These are phyloP conservation scores for Oropetium thomaeum DNA, from an alignment of 176 grass and related monocot species.

Conservation along the genomic window DNA sequence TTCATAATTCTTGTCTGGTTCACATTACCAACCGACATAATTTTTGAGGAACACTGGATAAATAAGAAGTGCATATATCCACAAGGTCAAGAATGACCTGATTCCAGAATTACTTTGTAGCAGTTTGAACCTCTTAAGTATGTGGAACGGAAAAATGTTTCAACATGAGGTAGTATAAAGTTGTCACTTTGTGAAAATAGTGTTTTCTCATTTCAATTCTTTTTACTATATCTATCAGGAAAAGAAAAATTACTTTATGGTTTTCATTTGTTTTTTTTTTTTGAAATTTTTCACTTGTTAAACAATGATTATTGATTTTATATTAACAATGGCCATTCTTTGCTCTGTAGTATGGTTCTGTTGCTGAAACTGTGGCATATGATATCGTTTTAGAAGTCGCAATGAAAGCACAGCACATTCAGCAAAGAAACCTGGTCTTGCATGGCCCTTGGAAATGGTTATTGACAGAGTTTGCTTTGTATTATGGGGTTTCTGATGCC, in stretches of 20 bases:
- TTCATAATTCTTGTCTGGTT: background rate
- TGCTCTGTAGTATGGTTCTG: slow-evolving; percentile 76
- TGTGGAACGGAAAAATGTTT: background rate
- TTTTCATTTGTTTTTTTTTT: too few relatives aligned
- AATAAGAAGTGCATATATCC: background rate
- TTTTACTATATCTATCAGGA: background rate
- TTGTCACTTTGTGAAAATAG: background rate
- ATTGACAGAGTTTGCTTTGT: slow-evolving; percentile 86
- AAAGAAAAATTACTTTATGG: background rate
- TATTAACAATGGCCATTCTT: slow-evolving; percentile 37
- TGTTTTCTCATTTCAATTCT: background rate
- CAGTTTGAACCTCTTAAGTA: background rate
- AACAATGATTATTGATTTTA: slow-evolving; percentile 1
- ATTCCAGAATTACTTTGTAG: background rate
- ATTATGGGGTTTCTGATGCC: slow-evolving; percentile 95
- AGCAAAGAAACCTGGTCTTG: slow-evolving; percentile 74
- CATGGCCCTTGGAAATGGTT: slow-evolving; percentile 97
- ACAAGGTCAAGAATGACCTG: background rate
- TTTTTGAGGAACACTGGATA: background rate
- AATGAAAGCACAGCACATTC: slow-evolving; percentile 88
- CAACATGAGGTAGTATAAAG: background rate
- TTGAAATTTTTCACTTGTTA: slow-evolving; percentile 21
- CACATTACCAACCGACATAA: background rate
- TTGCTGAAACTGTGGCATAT: slow-evolving; percentile 97
- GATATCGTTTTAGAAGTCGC: slow-evolving; percentile 96